phyloP scores from a whole-genome alignment of 1,284 basidiomycete species.

The Sphagnurus paluster region DNA sequence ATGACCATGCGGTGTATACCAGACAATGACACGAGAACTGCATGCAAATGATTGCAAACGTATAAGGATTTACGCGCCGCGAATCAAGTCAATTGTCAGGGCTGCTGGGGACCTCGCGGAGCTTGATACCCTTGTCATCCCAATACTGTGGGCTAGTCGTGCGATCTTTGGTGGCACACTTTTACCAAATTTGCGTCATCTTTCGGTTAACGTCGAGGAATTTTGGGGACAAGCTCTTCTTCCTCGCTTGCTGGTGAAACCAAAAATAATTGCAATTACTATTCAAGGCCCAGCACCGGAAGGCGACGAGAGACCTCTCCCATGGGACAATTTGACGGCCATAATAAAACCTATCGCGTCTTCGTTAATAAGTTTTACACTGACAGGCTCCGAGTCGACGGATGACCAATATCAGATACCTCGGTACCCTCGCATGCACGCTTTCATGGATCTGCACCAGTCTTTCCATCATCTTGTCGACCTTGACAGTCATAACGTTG shows the following conservation, averaged over 20 bases:
- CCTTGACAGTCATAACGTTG: not conserved
- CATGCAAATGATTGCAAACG: too few relatives aligned
- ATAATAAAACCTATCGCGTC: not conserved
- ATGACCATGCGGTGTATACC: too few relatives aligned
- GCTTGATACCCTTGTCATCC: too few relatives aligned
- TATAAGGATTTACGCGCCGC: too few relatives aligned
- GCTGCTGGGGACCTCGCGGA: too few relatives aligned
- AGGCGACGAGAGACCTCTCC: not conserved
- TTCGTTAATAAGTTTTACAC: not conserved
- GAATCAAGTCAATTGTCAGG: too few relatives aligned
- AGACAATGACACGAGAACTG: not conserved
- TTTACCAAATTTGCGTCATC: slow-evolving; percentile 2
- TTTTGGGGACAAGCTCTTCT: not conserved
- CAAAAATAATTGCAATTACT: too few relatives aligned
- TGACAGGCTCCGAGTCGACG: not conserved
- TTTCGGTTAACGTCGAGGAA: not conserved
- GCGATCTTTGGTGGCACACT: too few relatives aligned
- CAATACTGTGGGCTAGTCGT: too few relatives aligned
- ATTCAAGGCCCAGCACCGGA: too few relatives aligned
- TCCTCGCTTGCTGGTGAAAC: not conserved
- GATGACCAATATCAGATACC: too few relatives aligned
- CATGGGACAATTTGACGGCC: not conserved
- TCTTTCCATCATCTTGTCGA: not conserved
- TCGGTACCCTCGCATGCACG: too few relatives aligned
- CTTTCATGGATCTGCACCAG: not conserved